Base-by-base conservation (phyloP, 2,329 filamentous ascomycete species). In the Dendryphion nanum region DNA sequence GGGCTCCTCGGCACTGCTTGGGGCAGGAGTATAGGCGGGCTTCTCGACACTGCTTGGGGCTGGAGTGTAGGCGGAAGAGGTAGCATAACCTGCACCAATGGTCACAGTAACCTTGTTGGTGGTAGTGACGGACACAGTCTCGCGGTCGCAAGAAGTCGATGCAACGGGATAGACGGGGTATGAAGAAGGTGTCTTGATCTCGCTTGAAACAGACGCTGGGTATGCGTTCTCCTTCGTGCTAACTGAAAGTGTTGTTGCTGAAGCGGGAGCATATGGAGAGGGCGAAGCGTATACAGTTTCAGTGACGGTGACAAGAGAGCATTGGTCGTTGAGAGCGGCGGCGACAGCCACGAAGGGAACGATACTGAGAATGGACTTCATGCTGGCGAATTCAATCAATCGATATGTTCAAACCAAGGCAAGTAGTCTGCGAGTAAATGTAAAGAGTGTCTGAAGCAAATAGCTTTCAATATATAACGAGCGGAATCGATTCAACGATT, bases 401-500 rank as follows among this genome's bases (percentile, higher is more conserved):
- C 10, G n/a, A 26, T 26, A n/a, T 2, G 10, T 26, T 26, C 10
- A 26, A 26, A 26, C 23, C 10, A 31, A 33, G 28, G 38, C 37
- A 39, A 42, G 37, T 18, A 15, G 24, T 28, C 4, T 13, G 29
- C n/a, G 17, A 38, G 30, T 19, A 14, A n/a, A 15, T 12, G 28
- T 32, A 34, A 33, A 18, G 36, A 34, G 15, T 14, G 24, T 30
- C 34, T 20, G 38, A 41, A 33, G 14, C 16, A 18, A 7, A 34
- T 15, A 16, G 17, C 23, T 26, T n/a, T n/a, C 10, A 3, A 26
- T 26, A n/a, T 26, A 18, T 31, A 45, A 45, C 10, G 38, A 42
- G 37, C 29, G 44, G 33, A 41, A 40, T 44, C 20, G 44, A 47
- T 32, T 47, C 38, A 39, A 41, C 35, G 33, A 47, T 35, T 41